phyloP scores from a whole-genome alignment of 768 basidiomycete genomes.

The Pleurotus platypus region DNA sequence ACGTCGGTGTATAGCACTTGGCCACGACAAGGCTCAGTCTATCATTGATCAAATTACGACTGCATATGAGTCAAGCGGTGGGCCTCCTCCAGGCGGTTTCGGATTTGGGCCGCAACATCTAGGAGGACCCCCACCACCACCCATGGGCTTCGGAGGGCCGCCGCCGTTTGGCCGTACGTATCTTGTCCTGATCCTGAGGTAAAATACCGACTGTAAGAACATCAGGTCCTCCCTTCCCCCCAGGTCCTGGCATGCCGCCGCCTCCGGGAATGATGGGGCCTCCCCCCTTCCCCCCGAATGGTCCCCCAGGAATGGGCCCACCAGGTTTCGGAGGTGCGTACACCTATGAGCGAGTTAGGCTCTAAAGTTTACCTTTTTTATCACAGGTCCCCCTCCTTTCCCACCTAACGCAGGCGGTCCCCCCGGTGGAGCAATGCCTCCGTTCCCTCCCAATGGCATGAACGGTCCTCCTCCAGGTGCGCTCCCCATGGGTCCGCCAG shows the following conservation, averaged over 20 bases:
- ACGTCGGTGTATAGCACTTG: constrained; percentile 50
- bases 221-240: constrained; percentile 70
- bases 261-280: constrained; percentile 50
- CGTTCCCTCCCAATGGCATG: constrained; percentile 38
- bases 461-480: constrained; percentile 23
- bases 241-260: constrained; percentile 54
- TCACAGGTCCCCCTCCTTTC: constrained; percentile 44
- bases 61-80: constrained; percentile 83
- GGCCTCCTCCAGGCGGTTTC: constrained; percentile 85
- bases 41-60: constrained; percentile 99
- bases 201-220: constrained; percentile 8
- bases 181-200: neutral
- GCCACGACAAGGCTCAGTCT: constrained; percentile 95
- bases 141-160: constrained; percentile 43
- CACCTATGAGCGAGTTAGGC: neutral
- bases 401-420: constrained; percentile 41
- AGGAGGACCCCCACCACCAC: constrained; percentile 35
- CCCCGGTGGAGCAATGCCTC: constrained; percentile 41
- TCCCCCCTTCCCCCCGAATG: constrained; percentile 73
- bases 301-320: constrained; percentile 42
- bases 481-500: constrained; percentile 25
- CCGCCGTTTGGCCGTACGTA: constrained; percentile 38
- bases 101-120: constrained; percentile 84
- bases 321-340: constrained; percentile 41
- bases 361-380: neutral